Percentiles rank a stretch among this genome's conserved stretches.
Conservation (phyloP, 169 alveolate species). For the Plasmodium knowlesi region DNA sequence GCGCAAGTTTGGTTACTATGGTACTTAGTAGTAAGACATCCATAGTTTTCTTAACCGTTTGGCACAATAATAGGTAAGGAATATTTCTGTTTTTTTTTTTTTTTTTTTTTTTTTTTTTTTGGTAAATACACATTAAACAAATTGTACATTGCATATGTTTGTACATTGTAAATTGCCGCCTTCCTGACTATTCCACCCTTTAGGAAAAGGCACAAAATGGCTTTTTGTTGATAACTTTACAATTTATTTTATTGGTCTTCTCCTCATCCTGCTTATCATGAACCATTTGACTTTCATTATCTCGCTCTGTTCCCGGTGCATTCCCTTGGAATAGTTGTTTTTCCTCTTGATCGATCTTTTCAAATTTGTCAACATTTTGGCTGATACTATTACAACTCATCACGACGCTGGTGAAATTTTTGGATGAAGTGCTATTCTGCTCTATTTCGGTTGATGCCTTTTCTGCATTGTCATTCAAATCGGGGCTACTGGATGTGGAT, state of each 20-base stretch:
- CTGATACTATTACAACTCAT: not conserved
- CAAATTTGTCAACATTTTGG: not conserved
- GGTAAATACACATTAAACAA: not conserved
- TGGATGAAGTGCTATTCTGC: not conserved
- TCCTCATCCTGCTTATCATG: slow-evolving; percentile 24
- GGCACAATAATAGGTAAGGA: not conserved
- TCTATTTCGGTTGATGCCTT: not conserved
- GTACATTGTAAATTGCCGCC: not conserved
- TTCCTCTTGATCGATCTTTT: not conserved
- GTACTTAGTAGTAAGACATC: not conserved
- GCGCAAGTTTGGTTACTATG: not conserved
- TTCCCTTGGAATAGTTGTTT: not conserved
- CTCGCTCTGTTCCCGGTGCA: not conserved
- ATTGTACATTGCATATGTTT: not conserved
- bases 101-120: not conserved
- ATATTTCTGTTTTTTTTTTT: not conserved
- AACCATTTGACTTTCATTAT: not conserved
- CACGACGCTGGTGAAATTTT: not conserved
- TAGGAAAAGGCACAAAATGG: slow-evolving; percentile 17
- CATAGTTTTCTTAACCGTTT: not conserved
- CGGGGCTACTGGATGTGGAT: not conserved
- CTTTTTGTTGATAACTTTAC: slow-evolving; percentile 60
- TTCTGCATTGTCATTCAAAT: not conserved
- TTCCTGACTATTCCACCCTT: not conserved
- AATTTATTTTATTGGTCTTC: slow-evolving; percentile 27